Evolutionary conservation across 306 rosid species (phyloP), one percentile per base, ranked within the genome.

Genomic region (Leucaena leucocephala): DNA sequence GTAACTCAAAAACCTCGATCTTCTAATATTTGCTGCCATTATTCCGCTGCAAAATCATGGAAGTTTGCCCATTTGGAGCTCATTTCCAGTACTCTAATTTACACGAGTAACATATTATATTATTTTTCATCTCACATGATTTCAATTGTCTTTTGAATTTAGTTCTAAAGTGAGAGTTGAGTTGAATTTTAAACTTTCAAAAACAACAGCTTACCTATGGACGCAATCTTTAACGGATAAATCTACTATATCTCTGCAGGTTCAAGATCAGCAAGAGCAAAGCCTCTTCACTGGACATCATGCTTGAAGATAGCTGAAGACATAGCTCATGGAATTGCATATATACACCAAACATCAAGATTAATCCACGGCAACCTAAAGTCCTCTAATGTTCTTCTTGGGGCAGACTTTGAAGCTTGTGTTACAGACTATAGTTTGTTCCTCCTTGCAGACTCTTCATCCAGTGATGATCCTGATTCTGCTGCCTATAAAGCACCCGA

Each of bases 231-330:
- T 21, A 8, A 57, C 15, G 38, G 14, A 3, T 19, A 15, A 66
- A 57, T 35, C 73, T 90, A 80, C 36, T 64, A 61, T 65, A 49
- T 76, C 57, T 62, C 0, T 64, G 81, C 79, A 94, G 98, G 98
- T 55, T 91, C 97, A 13, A 87, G 88, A 84, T 88, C 97, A 62
- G 75, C 92, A 0, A 86, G 97, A 81, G 94, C 98, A 0, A 94
- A 92, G 88, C 97, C 98, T 48, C 86, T 94, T 17, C 98, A 94
- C 81, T 94, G 98, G 98, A 94, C 98, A 27, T 94, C 98, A 79
- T 92, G 98, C 84, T 83, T 94, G 72, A 94, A 94, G 89, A 92
- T 94, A 81, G 97, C 98, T 0, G 98, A 94, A 84, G 98, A 94
- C 81, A 90, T 92, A 36, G 97, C 97, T 9, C 97, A 88, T 55